These are phyloP conservation scores for Mycena crocata DNA, from an alignment of 768 basidiomycete genomes.

Conservation along the genomic window DNA sequence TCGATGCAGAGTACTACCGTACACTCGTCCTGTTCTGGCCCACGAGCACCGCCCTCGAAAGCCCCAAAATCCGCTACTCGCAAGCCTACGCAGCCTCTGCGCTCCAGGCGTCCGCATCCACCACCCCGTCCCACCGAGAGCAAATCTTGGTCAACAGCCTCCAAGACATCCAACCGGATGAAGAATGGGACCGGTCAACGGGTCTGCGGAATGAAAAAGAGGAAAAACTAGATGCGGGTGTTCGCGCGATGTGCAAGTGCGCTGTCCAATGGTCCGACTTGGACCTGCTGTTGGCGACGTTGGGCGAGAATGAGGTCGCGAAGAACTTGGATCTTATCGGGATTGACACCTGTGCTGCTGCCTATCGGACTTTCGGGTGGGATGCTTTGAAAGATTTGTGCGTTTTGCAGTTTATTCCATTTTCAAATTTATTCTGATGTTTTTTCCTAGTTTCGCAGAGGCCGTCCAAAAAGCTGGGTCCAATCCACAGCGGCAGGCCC, in stretches of 20 bases:
- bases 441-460: neutral
- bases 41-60: neutral
- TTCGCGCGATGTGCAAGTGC: conserved; percentile 4
- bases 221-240: neutral
- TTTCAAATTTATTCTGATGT: neutral
- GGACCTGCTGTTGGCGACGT: conserved; percentile 1
- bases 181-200: too few relatives aligned
- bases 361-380: conserved; percentile 11
- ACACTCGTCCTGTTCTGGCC: neutral
- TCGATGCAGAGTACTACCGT: neutral
- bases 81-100: neutral
- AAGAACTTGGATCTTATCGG: conserved; percentile 1
- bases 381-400: conserved; percentile 11
- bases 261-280: conserved; percentile 11
- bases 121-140: neutral
- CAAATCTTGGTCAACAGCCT: neutral
- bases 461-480: neutral
- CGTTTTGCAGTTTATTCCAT: neutral
- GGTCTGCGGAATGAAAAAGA: neutral
- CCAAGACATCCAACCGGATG: neutral
- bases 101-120: neutral
- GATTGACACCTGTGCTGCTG: neutral
- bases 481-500: neutral
- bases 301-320: neutral
- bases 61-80: neutral